Evolutionary conservation across 352 stramenopile genomes (phyloP).

Genomic region (Globisporangium viniferum): DNA sequence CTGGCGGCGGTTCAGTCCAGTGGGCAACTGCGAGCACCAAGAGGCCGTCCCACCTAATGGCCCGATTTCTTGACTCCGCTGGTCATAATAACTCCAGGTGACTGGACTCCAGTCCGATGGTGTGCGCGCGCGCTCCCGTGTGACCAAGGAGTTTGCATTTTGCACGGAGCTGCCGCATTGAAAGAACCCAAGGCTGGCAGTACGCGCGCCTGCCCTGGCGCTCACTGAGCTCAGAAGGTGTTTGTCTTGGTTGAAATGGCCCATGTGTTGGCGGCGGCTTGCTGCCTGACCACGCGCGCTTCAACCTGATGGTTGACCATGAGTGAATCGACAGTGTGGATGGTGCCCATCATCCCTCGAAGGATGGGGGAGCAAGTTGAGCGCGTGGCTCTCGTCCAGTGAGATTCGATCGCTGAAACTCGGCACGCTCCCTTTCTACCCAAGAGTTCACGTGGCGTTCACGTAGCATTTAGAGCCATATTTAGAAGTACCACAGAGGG

Average conservation of each 20-base stretch:
- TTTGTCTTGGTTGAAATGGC: background rate
- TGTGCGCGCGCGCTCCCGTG: background rate
- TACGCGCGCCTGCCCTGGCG: background rate
- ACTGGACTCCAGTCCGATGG: background rate
- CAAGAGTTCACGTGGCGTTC: background rate
- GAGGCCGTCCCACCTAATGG: background rate
- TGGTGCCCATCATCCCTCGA: background rate
- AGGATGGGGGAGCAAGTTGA: background rate
- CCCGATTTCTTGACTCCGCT: background rate
- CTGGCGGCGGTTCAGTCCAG: background rate
- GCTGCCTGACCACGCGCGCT: background rate
- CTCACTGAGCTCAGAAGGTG: background rate
- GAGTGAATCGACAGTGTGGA: background rate
- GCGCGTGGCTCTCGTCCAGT: conserved; percentile 10
- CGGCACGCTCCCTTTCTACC: background rate
- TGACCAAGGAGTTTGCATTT: background rate
- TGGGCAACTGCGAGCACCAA: conserved; percentile 7
- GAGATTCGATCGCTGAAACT: background rate
- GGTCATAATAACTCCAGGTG: background rate
- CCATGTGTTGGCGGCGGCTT: no score
- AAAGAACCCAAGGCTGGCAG: background rate
- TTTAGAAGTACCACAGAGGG: background rate
- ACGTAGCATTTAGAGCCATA: background rate
- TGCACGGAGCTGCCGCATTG: background rate
- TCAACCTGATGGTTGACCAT: background rate